Evolutionary conservation across 441 rosid genomes (phyloP), one percentile per base, ranked within the genome.

Genomic region (Flueggea neowawraea): DNA sequence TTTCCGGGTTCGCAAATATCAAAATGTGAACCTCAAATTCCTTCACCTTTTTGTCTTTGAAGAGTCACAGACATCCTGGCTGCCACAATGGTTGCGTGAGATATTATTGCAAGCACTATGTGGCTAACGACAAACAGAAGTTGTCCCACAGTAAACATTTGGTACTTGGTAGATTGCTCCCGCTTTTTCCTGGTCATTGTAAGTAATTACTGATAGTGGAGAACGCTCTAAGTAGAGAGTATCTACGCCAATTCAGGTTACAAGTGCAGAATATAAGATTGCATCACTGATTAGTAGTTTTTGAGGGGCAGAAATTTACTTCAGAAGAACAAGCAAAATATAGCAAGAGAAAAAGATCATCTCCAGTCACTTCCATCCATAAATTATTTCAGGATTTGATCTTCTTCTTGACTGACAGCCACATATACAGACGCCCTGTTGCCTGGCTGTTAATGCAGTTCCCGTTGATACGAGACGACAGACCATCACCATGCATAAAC

Each of bases 1-100:
- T 58, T 61, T 5, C 52, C 12, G 61, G 22, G 43, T 54, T 63
- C 16, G 61, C 49, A 53, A 52, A 54, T 28, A 14, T 55, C 54
- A 55, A 39, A 39, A 52, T 75, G 17, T 73, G 64, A 77, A 47
- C 84, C 84, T 79, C 82, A 67, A 52, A 70, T 39, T 62, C n/a
- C 41, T 52, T 58, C 64, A 49, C 39, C 41, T 36, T 11, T 11
- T 58, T 32, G 43, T 54, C 4, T 45, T 36, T 52, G 51, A 22
- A 32, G 14, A 53, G 52, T 54, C 16, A 54, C 32, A 13, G 52
- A 14, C 39, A 3, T 22, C 60, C 32, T 45, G 33, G 10, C 6
- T 28, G 70, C 62, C 62, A 63, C 63, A 49, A 54, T 36, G 13
- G 55, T 13, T 5, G 2, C 4, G 45, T 56, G 31, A 2, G 50